These are phyloP conservation scores for Calamus simplicifolius DNA, from an alignment of 176 grass and related monocot species.

Conservation along the genomic window DNA sequence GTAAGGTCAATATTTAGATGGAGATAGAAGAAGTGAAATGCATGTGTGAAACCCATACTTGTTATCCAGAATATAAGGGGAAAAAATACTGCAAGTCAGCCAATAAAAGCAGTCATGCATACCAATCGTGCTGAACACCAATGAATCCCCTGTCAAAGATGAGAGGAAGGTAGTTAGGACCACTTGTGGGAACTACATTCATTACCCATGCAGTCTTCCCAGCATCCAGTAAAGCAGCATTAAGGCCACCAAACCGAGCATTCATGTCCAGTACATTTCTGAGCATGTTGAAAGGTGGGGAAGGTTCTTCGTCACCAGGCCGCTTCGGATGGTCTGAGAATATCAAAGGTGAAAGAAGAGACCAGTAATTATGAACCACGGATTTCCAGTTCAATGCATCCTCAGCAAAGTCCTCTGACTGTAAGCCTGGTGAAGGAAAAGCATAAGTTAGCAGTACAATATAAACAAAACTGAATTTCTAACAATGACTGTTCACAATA, in stretches of 20 bases:
- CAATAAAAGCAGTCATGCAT: conserved; percentile 11
- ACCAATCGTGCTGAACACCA: conserved; percentile 97
- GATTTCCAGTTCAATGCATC: conserved; percentile 73
- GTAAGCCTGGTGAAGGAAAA: conserved; percentile 41
- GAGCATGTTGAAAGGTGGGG: conserved; percentile 97
- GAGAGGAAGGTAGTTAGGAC: conserved; percentile 60
- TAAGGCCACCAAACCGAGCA: conserved; percentile 90
- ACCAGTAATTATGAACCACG: conserved; percentile 85
- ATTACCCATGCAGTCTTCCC: conserved; percentile 93
- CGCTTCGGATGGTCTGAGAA: conserved; percentile 99
- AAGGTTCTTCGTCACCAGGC: conserved; percentile 92
- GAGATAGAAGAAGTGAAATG: too few species aligned
- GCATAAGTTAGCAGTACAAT: too few species aligned
- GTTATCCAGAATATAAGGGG: too few species aligned
- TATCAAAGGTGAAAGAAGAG: conserved; percentile 90
- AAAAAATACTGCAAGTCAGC: neutral
- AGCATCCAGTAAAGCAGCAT: conserved; percentile 81
- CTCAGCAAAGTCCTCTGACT: conserved; percentile 57
- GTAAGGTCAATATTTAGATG: too few species aligned
- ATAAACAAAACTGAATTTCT: too few species aligned
- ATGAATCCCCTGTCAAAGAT: conserved; percentile 91
- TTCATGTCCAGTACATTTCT: conserved; percentile 99
- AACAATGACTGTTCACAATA: too few species aligned
- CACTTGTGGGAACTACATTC: conserved; percentile 88
- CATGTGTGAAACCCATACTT: too few species aligned